These are phyloP conservation scores for Heterobasidion annosum DNA, from an alignment of 1,284 basidiomycete species.

Conservation along the genomic window DNA sequence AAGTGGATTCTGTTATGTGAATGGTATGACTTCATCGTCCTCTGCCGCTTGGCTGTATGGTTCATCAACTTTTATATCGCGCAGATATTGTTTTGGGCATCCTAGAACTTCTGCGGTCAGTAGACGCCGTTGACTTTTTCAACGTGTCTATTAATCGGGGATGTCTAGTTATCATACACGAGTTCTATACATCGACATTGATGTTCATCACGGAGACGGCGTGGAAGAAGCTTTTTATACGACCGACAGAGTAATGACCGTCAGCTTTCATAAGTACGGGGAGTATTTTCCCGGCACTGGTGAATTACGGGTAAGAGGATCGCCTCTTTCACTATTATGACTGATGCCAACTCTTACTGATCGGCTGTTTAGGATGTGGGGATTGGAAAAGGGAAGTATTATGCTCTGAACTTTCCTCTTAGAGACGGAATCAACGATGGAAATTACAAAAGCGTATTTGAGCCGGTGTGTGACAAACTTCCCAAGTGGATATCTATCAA, in stretches of 20 bases:
- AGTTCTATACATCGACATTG: slow-evolving; percentile 98
- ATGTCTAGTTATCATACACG: slow-evolving; percentile 77
- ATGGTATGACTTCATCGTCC: slow-evolving; percentile 45
- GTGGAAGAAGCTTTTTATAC: slow-evolving; percentile 99
- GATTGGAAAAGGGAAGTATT: slow-evolving; percentile 87
- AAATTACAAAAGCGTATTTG: slow-evolving; percentile 91
- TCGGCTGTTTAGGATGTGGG: slow-evolving; percentile 66
- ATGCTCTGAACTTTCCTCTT: slow-evolving; percentile 91
- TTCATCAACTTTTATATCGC: not conserved
- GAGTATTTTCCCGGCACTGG: slow-evolving; percentile 99
- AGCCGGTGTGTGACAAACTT: slow-evolving; percentile 54
- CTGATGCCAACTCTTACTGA: not conserved
- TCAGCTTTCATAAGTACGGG: slow-evolving; percentile 98
- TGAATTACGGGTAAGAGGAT: slow-evolving; percentile 69
- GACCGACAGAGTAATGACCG: slow-evolving; percentile 98
- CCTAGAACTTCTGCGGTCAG: slow-evolving; percentile 81
- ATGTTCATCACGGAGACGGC: slow-evolving; percentile 98
- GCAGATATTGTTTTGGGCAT: slow-evolving; percentile 96
- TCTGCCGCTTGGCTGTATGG: not conserved
- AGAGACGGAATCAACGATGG: slow-evolving; percentile 96
- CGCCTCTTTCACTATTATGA: not conserved
- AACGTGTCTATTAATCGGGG: not conserved
- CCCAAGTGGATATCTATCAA: not conserved
- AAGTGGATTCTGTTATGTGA: slow-evolving; percentile 98
- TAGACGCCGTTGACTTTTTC: not conserved